Evolutionary conservation across 805 yeast genomes (phyloP), one percentile per base, ranked within the genome.

Genomic region (Metschnikowia anglica): DNA sequence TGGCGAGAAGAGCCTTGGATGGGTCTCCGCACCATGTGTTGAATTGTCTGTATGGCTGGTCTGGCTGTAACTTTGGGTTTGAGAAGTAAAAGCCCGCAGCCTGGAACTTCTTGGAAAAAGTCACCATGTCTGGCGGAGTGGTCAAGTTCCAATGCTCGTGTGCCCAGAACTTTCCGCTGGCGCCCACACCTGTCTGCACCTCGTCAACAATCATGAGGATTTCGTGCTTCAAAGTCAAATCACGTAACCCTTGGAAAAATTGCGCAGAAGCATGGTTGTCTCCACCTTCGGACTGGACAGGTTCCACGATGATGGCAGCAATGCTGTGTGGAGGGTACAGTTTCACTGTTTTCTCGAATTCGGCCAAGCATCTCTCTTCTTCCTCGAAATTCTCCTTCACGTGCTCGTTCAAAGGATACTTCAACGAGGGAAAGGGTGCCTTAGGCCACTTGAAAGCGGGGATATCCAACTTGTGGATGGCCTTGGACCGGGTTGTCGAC

Each of bases 21-120:
- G 87, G 85, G 60, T 82, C 87, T 53, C 87, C 88, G 62, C 86
- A 81, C 88, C 88, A 82, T 46, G 88, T 82, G 73, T 82, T 82
- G 69, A 82, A 82, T 59, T 81, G 87, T 66, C 87, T 74, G 65
- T 77, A 82, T 19, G 86, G 76, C 53, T 71, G 71, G 51, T 73
- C 73, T 37, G 86, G 85, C 48, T 77, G 75, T 56, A 81, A 72
- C 13, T 70, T 70, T 11, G 76, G 74, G 62, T 81, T 80, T 48
- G 72, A 72, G 72, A 77, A 82, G 66, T 73, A 82, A 66, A 79
- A 82, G 32, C 88, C 88, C 3, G 87, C 87, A 39, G 83, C 77
- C 63, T 82, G 88, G 72, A 81, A 79, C 60, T 82, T 82, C 65
- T 82, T 82, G 41, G 85, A 80, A 60, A 82, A 82, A 1, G 87